Evolutionary conservation across 495 filamentous ascomycete species (phyloP), one percentile per base, ranked within the genome.

Genomic region (Penicillium samsonianum): DNA sequence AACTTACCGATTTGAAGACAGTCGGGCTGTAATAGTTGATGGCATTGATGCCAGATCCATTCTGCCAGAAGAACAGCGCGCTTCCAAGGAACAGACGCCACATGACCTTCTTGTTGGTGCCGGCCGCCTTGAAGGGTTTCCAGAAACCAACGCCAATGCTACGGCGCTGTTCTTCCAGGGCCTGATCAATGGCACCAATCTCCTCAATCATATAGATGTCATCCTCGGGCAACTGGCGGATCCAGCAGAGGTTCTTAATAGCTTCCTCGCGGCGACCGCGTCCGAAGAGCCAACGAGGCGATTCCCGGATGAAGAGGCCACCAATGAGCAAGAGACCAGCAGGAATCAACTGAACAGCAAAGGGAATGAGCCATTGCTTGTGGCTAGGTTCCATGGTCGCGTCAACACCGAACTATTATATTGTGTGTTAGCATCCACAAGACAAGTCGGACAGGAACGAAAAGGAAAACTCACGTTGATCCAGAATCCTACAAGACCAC

Each of bases 401-500:
- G 42, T 70, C 61, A n/a, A 78, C 71, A 52, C 75, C 75, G 38
- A 75, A 77, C 75, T 78, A 57, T 37, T 11, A 40, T 12, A 47
- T 22, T 30, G 7, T 30, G 7, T n/a, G 10, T 56, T 53, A 63
- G 57, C 20, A 26, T 38, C 5, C n/a, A 26, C n/a, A 35, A 12
- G 25, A n/a, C 12, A 30, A 4, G 9, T 19, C 2, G 1, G n/a
- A 55, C 4, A 25, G 6, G 38, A 26, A 5, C 23, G 5, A 12
- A 0, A 41, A 19, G n/a, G 20, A 26, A 33, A 48, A 67, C 67
- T 67, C 58, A 76, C 78, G 62, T 86, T 87, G 65, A 89, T 87
- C 84, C 84, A 89, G 61, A 89, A 90, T 4, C 87, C 87, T 26
- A 87, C 79, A n/a, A 91, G 71, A 19, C 87, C 87, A 50, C 87